Evolutionary conservation across 345 rosid genomes (phyloP), one percentile per base, ranked within the genome.

Genomic region (Pistacia vera): DNA sequence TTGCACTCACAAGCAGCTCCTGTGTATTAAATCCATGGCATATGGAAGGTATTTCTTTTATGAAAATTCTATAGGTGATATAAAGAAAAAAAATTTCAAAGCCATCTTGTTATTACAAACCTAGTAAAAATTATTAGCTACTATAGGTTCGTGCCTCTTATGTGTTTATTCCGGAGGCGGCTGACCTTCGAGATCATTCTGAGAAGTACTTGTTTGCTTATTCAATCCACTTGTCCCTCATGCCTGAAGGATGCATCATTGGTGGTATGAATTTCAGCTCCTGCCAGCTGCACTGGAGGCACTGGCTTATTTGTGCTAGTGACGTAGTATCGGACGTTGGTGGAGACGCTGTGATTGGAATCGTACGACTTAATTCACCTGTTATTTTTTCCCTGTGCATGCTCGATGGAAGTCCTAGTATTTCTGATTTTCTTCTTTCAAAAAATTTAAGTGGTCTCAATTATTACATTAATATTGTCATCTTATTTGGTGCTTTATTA

Each of bases 181-280:
- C 90, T 74, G 74, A 82, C 61, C 87, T 85, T 66, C 68, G 79
- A 48, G 20, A 65, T 68, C 74, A 75, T 11, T 38, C 79, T 33
- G 83, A 78, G 0, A 77, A 68, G 49, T 91, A 83, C 73, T 61
- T 55, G 64, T 93, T 86, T 81, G 85, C 95, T 48, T 93, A 93
- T 82, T 93, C 97, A 74, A 86, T 96, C 68, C 97, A 95, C 61
- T 83, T 96, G 92, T 91, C 97, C 58, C 95, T 96, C n/a, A 20
- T 81, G n/a, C 91, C 95, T 0, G 95, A 89, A 78, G 93, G 98
- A 70, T 96, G 97, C 78, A 38, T 82, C 71, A 55, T 87, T 62
- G 83, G 86, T 76, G 95, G 91, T 57, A 78, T 64, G 79, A 71
- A 71, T 75, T 92, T 88, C 71, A 65, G 76, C 85, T 91, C 92